Evolutionary conservation across 345 rosid genomes (phyloP).

Genomic region (Odontarrhena argentea): DNA sequence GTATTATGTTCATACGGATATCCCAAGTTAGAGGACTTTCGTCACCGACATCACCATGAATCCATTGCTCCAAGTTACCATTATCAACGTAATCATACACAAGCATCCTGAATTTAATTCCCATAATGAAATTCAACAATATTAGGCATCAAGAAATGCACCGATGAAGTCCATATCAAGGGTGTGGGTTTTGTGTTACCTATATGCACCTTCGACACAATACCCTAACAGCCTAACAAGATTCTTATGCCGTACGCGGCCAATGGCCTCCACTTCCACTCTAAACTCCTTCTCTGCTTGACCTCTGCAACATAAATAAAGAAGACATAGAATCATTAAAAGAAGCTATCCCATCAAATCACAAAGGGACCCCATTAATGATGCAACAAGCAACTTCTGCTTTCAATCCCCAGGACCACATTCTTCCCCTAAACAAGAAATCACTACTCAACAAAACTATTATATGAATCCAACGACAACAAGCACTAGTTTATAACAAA

Average conservation of each 20-base stretch:
- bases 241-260: slow-evolving; percentile 94
- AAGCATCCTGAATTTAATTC: slow-evolving; percentile 79
- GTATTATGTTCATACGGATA: slow-evolving; percentile 78
- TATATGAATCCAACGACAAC: not conserved
- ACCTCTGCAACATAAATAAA: slow-evolving; percentile 56
- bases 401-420: slow-evolving; percentile 22
- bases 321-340: not conserved
- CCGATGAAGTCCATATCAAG: not conserved
- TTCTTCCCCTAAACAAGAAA: slow-evolving; percentile 3
- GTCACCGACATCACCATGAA: slow-evolving; percentile 91
- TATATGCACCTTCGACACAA: slow-evolving; percentile 95
- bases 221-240: slow-evolving; percentile 87
- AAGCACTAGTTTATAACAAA: not conserved
- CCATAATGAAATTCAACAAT: slow-evolving; percentile 32
- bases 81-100: slow-evolving; percentile 91
- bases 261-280: slow-evolving; percentile 93
- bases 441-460: not conserved
- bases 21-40: slow-evolving; percentile 91
- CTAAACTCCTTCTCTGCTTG: slow-evolving; percentile 97
- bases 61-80: slow-evolving; percentile 96
- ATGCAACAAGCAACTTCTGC: slow-evolving; percentile 17
- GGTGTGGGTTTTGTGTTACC: slow-evolving; percentile 43
- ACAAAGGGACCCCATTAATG: slow-evolving; percentile 6
- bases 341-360: not conserved
- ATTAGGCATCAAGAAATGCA: slow-evolving; percentile 5